phyloP scores from a whole-genome alignment of 441 rosid species.

The Pelargonium exstipulatum region DNA sequence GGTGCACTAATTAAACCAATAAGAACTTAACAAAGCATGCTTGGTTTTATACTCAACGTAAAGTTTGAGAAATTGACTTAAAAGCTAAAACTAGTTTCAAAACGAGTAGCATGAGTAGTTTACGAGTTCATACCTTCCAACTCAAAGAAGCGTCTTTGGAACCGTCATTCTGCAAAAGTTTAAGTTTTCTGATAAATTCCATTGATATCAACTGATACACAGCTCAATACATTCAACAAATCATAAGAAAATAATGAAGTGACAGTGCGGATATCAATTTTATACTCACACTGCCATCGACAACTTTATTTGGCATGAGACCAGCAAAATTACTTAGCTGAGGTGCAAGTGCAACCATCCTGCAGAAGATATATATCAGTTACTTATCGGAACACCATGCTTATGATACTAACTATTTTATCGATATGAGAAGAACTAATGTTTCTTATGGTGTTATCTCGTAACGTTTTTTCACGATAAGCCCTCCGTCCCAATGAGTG shows the following conservation, averaged over 20 bases:
- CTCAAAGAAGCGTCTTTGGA: conserved; percentile 2
- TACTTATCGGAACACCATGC: neutral
- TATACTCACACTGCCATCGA: conserved; percentile 48
- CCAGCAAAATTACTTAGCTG: conserved; percentile 53
- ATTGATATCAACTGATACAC: neutral
- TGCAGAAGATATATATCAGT: no score
- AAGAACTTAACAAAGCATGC: neutral
- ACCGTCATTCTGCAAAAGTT: neutral
- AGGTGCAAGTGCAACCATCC: conserved; percentile 74
- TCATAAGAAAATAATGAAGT: neutral
- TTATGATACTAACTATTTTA: neutral
- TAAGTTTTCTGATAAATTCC: neutral
- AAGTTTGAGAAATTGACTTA: no score
- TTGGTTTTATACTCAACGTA: no score
- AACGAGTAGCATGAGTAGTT: neutral
- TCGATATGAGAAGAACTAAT: neutral
- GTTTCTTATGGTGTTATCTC: no score
- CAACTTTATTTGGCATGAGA: conserved; percentile 45
- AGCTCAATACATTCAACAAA: neutral
- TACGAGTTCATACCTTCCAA: conserved; percentile 1
- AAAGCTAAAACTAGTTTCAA: no score
- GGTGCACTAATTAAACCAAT: neutral
- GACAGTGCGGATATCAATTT: neutral
- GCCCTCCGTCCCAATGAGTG: no score
- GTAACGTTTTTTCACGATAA: neutral